phyloP scores from a whole-genome alignment of 2,329 filamentous ascomycete species.

The Apiospora arundinis region DNA sequence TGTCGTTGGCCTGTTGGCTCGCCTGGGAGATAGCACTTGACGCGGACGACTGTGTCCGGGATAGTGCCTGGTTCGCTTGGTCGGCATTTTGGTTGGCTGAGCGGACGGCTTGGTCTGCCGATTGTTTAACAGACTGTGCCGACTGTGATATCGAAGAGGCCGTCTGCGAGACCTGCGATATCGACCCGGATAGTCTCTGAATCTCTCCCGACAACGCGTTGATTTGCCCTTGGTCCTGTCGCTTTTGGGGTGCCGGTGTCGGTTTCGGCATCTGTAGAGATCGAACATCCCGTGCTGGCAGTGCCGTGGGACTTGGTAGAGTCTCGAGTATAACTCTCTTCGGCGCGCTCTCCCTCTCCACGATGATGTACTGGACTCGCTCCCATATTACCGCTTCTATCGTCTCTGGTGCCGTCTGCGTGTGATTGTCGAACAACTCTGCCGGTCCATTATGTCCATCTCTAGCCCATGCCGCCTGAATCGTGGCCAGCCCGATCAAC shows the following conservation, averaged over 20 bases:
- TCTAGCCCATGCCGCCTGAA: slow-evolving; percentile 33
- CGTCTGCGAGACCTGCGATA: slow-evolving; percentile 40
- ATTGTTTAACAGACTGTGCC: slow-evolving; percentile 37
- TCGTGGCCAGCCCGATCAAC: slow-evolving; percentile 39
- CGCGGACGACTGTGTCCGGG: slow-evolving; percentile 39
- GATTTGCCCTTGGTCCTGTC: slow-evolving; percentile 39
- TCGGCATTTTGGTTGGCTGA: slow-evolving; percentile 37
- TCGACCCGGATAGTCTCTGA: slow-evolving; percentile 37
- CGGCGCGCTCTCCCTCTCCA: slow-evolving; percentile 24
- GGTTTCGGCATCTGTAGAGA: slow-evolving; percentile 32
- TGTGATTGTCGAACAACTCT: not conserved
- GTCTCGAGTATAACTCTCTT: slow-evolving; percentile 30
- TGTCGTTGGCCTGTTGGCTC: slow-evolving; percentile 33
- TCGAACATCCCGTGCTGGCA: slow-evolving; percentile 32
- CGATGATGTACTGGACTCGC: slow-evolving; percentile 29
- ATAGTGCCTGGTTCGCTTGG: slow-evolving; percentile 37
- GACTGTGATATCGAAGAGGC: slow-evolving; percentile 40
- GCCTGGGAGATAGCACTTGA: slow-evolving; percentile 37
- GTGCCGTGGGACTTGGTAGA: slow-evolving; percentile 26
- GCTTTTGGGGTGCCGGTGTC: slow-evolving; percentile 34
- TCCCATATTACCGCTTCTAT: slow-evolving; percentile 29
- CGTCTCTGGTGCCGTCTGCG: slow-evolving; percentile 21
- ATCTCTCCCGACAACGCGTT: slow-evolving; percentile 39
- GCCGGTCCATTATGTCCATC: slow-evolving; percentile 26
- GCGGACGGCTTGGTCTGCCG: slow-evolving; percentile 38